Percentiles rank a stretch among this genome's conserved stretches.
phyloP scores from a whole-genome alignment of 768 basidiomycete species.

The Leccinellum rugosiceps region DNA sequence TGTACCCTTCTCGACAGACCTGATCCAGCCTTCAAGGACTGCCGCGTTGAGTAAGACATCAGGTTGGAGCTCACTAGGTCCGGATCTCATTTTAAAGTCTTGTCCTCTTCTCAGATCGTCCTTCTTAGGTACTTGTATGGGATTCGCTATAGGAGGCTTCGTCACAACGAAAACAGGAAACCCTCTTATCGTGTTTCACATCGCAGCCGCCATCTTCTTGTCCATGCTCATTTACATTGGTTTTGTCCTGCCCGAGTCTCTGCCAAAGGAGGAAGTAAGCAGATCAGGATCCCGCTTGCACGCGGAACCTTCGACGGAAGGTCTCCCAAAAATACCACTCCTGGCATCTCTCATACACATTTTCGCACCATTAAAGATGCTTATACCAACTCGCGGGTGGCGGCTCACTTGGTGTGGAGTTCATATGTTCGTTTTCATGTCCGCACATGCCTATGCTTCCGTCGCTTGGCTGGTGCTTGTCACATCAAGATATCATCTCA shows the following conservation, averaged over 20 bases:
- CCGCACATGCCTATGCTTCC: conserved; percentile 12
- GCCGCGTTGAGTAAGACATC: conserved; percentile 22
- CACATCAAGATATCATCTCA: conserved; percentile 27
- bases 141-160: conserved; percentile 29
- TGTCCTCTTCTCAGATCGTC: neutral
- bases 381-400: conserved; percentile 28
- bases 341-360: conserved; percentile 1
- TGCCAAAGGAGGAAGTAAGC: conserved; percentile 23
- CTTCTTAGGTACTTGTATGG: conserved; percentile 21
- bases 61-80: conserved; percentile 32
- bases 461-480: conserved; percentile 21
- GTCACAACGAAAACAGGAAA: conserved; percentile 27
- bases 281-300: conserved; percentile 9
- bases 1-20: neutral
- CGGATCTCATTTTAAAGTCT: neutral
- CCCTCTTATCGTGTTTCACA: conserved; percentile 21
- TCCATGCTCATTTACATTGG: conserved; percentile 20
- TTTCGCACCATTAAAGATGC: conserved; percentile 24
- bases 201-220: conserved; percentile 13
- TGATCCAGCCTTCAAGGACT: conserved; percentile 22
- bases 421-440: conserved; percentile 23
- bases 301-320: neutral
- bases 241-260: conserved; percentile 31
- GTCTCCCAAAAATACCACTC: neutral
- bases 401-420: conserved; percentile 28